Conservation (phyloP, 306 rosid species). For the Alnus rubra region DNA sequence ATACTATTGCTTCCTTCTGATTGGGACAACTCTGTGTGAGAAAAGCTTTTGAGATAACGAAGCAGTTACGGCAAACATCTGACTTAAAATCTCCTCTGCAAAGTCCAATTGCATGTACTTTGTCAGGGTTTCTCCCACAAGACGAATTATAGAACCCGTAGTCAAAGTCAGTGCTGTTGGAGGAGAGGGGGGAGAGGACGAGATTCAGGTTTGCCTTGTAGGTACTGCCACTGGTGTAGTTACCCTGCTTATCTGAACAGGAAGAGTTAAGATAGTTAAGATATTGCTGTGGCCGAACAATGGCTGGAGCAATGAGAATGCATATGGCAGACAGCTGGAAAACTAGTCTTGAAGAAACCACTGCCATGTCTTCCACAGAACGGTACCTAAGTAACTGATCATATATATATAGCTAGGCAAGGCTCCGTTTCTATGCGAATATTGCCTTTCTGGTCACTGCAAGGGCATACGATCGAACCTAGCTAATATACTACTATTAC, state of each 20-base stretch:
- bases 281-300: neutral
- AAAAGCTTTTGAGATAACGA: neutral
- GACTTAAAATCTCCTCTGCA: conserved; percentile 20
- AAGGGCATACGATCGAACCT: too few relatives aligned
- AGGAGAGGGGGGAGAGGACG: neutral
- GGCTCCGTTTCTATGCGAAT: too few relatives aligned
- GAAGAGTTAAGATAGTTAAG: neutral
- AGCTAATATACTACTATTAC: too few relatives aligned
- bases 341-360: too few relatives aligned
- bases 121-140: neutral
- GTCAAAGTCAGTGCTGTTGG: neutral
- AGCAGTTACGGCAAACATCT: conserved; percentile 4
- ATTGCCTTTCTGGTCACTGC: too few relatives aligned
- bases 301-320: neutral
- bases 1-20: conserved; percentile 10
- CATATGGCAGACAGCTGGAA: neutral
- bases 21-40: neutral
- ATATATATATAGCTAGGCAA: too few relatives aligned
- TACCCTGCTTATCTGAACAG: neutral
- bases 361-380: neutral
- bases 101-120: conserved; percentile 9
- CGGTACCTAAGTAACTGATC: too few relatives aligned
- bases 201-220: neutral
- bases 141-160: neutral
- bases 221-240: neutral